phyloP scores from a whole-genome alignment of 805 yeast species.

The Zygotorulaspora chibaensis region DNA sequence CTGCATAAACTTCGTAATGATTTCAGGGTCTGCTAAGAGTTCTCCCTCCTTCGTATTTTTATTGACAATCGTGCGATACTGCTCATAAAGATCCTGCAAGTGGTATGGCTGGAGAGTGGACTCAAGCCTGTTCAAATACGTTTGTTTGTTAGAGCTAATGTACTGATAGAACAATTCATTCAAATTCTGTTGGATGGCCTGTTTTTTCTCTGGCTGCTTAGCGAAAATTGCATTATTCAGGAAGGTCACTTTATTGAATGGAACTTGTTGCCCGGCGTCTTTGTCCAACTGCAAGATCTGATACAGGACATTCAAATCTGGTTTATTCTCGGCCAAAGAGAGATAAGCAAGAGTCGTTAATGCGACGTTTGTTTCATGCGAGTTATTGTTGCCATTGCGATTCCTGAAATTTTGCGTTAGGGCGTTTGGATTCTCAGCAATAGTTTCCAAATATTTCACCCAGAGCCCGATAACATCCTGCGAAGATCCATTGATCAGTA shows the following conservation, averaged over 20 bases:
- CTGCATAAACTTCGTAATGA: conserved; percentile 24
- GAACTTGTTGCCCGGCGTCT: conserved; percentile 9
- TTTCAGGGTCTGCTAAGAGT: conserved; percentile 11
- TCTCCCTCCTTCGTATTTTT: neutral
- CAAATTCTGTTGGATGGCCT: conserved; percentile 4
- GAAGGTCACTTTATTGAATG: conserved; percentile 12
- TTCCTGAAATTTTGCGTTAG: conserved; percentile 7
- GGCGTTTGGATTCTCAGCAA: conserved; percentile 17
- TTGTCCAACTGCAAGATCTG: conserved; percentile 23
- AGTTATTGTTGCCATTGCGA: conserved; percentile 11
- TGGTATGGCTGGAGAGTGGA: conserved; percentile 12
- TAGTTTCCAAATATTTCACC: conserved; percentile 27
- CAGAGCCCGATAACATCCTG: conserved; percentile 33
- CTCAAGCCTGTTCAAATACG: conserved; percentile 14
- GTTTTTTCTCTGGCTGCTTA: neutral
- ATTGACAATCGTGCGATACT: conserved; percentile 4
- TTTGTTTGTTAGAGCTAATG: conserved; percentile 8
- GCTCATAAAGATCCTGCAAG: conserved; percentile 13
- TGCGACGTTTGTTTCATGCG: conserved; percentile 22
- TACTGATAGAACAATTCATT: conserved; percentile 12
- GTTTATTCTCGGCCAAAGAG: conserved; percentile 20
- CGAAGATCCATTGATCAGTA: conserved; percentile 16
- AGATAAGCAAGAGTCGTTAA: conserved; percentile 28
- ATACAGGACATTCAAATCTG: conserved; percentile 20
- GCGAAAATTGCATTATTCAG: conserved; percentile 1